Evolutionary conservation across 2,329 filamentous ascomycete species (phyloP).

Genomic region (Botrytis elliptica): DNA sequence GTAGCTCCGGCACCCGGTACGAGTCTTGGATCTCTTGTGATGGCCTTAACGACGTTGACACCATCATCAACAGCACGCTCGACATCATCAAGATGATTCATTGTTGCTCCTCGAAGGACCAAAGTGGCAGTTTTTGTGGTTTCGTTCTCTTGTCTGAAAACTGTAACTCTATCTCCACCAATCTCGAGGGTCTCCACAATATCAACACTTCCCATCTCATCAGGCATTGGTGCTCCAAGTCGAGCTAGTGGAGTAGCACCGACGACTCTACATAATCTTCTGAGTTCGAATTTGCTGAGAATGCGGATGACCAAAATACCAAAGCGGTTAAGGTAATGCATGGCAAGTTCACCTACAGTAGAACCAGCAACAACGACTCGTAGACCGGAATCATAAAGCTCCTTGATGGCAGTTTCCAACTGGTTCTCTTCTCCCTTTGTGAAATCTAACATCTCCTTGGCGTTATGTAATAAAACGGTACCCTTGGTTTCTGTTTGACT

Average conservation of each 20-base stretch:
- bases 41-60: conserved; percentile 97
- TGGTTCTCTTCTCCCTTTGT: conserved; percentile 94
- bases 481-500: conserved; percentile 99
- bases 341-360: conserved; percentile 90
- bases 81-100: conserved; percentile 96
- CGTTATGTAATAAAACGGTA: conserved; percentile 93
- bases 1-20: conserved; percentile 93
- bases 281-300: conserved; percentile 95
- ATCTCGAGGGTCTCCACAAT: conserved; percentile 97
- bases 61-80: conserved; percentile 97
- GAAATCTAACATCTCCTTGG: conserved; percentile 98
- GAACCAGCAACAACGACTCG: conserved; percentile 89
- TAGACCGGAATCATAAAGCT: conserved; percentile 89
- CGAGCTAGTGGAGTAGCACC: conserved; percentile 95
- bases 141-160: conserved; percentile 95
- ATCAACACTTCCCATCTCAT: conserved; percentile 95
- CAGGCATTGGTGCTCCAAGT: conserved; percentile 97
- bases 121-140: conserved; percentile 90
- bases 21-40: conserved; percentile 86
- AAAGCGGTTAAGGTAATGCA: conserved; percentile 97
- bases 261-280: conserved; percentile 91
- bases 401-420: conserved; percentile 88
- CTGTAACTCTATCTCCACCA: conserved; percentile 94
- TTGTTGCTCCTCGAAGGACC: conserved; percentile 90
- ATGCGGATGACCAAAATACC: conserved; percentile 96